A percentile compares a stretch with the other conserved stretches of the same genome.
Evolutionary conservation across 2,329 filamentous ascomycete species (phyloP).

Genomic region (Beauveria medogensis): DNA sequence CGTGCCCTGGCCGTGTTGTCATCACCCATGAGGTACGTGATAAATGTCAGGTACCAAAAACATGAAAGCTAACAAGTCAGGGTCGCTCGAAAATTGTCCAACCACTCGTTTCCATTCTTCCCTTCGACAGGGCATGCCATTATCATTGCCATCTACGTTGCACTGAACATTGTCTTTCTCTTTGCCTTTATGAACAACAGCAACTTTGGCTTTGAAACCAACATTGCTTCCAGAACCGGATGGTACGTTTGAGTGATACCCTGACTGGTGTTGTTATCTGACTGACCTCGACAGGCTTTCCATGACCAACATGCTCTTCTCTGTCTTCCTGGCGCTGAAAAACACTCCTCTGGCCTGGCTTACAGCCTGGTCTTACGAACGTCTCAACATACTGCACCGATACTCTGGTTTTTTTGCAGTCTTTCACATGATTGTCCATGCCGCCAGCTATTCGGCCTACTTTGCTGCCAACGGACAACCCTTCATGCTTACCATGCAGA

Average conservation of each 20-base stretch:
- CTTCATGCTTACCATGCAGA: conserved; percentile 25
- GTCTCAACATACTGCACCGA: conserved; percentile 50
- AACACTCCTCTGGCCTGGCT: conserved; percentile 49
- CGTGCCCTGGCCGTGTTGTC: not conserved
- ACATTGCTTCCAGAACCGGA: conserved; percentile 30
- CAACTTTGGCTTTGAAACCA: conserved; percentile 22
- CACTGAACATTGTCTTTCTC: conserved; percentile 25
- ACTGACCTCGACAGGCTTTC: conserved; percentile 24
- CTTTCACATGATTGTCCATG: conserved; percentile 37
- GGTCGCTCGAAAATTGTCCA: conserved; percentile 19
- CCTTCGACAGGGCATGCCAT: conserved; percentile 27
- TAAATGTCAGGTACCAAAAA: not conserved
- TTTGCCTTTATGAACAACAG: conserved; percentile 27
- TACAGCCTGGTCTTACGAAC: conserved; percentile 48
- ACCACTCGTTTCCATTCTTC: conserved; percentile 19
- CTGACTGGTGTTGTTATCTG: not conserved
- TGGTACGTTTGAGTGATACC: conserved; percentile 23
- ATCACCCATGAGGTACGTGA: conserved; percentile 1
- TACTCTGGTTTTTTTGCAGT: conserved; percentile 43
- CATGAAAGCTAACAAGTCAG: conserved; percentile 15
- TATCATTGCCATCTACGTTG: conserved; percentile 22
- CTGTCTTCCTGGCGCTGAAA: conserved; percentile 48
- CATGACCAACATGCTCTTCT: conserved; percentile 39
- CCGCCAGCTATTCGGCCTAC: conserved; percentile 32
- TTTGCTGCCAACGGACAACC: conserved; percentile 26